These are phyloP conservation scores for Sporothrix brasiliensis DNA, from an alignment of 2,329 filamentous ascomycete species.

Conservation along the genomic window DNA sequence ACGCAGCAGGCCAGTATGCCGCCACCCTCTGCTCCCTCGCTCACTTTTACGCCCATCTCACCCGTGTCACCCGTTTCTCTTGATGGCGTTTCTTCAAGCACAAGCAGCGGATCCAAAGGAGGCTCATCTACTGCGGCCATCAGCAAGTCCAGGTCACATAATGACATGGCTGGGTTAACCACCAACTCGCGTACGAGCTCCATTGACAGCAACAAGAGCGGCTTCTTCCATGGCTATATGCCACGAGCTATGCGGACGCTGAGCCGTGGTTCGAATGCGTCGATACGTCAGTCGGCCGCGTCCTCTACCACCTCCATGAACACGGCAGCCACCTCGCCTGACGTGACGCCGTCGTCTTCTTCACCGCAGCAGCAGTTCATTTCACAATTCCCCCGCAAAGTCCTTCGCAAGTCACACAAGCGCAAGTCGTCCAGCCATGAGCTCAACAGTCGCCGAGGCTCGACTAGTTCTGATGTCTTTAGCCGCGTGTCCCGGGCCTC, in stretches of 20 bases:
- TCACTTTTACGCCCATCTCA: slow-evolving; percentile 21
- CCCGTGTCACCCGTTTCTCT: background rate
- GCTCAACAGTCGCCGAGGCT: slow-evolving; percentile 39
- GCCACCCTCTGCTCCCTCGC: slow-evolving; percentile 25
- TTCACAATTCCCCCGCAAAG: slow-evolving; percentile 34
- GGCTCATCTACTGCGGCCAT: slow-evolving; percentile 9
- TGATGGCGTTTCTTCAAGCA: background rate
- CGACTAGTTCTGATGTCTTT: slow-evolving; percentile 41
- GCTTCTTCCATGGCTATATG: slow-evolving; percentile 37
- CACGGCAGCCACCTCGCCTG: slow-evolving; percentile 27
- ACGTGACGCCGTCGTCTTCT: slow-evolving; percentile 28
- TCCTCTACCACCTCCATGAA: slow-evolving; percentile 29
- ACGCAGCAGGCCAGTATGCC: slow-evolving; percentile 15
- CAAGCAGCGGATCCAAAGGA: background rate
- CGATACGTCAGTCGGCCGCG: slow-evolving; percentile 27
- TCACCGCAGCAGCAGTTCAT: slow-evolving; percentile 30
- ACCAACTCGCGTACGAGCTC: slow-evolving; percentile 38
- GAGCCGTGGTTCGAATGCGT: slow-evolving; percentile 37
- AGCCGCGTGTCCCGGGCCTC: slow-evolving; percentile 39
- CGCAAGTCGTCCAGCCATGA: slow-evolving; percentile 35
- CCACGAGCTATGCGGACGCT: slow-evolving; percentile 37
- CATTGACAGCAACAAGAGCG: slow-evolving; percentile 37
- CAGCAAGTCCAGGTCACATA: slow-evolving; percentile 34
- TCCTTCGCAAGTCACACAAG: slow-evolving; percentile 35
- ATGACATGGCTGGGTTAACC: slow-evolving; percentile 30